Conservation (phyloP, 495 filamentous ascomycete genomes). For the Neurospora sp. region DNA sequence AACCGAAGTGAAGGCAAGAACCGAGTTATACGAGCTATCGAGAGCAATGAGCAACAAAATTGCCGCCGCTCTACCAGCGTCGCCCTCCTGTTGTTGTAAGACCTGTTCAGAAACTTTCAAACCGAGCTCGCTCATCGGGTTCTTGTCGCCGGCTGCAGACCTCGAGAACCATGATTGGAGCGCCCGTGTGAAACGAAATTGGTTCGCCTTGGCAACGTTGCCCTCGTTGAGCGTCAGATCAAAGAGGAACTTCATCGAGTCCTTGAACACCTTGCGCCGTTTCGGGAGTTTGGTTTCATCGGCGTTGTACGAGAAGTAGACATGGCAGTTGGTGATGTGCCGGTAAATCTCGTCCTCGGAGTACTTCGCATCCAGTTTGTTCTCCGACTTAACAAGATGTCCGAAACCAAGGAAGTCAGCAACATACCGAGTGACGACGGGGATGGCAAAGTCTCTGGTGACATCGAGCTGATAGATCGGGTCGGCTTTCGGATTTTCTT, state of each 20-base stretch:
- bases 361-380: not conserved
- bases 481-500: not conserved
- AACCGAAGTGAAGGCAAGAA: constrained; percentile 4
- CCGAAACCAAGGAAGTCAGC: constrained; percentile 14
- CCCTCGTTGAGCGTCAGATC: constrained; percentile 5
- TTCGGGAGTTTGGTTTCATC: constrained; percentile 10
- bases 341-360: constrained; percentile 13
- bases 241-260: constrained; percentile 2
- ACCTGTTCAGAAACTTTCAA: constrained; percentile 2
- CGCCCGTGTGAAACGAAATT: not conserved
- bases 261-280: constrained; percentile 8
- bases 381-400: not conserved
- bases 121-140: constrained; percentile 6
- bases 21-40: constrained; percentile 9
- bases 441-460: constrained; percentile 12
- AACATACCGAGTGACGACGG: constrained; percentile 8
- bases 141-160: not conserved
- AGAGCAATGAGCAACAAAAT: constrained; percentile 9
- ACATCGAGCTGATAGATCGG: constrained; percentile 10
- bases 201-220: not conserved
- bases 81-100: constrained; percentile 2
- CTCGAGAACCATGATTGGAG: not conserved
- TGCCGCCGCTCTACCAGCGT: constrained; percentile 2
- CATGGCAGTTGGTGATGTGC: constrained; percentile 15
- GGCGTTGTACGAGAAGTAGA: constrained; percentile 11